Evolutionary conservation across 2,329 filamentous ascomycete genomes (phyloP).

Genomic region (Stemphylium beticola): DNA sequence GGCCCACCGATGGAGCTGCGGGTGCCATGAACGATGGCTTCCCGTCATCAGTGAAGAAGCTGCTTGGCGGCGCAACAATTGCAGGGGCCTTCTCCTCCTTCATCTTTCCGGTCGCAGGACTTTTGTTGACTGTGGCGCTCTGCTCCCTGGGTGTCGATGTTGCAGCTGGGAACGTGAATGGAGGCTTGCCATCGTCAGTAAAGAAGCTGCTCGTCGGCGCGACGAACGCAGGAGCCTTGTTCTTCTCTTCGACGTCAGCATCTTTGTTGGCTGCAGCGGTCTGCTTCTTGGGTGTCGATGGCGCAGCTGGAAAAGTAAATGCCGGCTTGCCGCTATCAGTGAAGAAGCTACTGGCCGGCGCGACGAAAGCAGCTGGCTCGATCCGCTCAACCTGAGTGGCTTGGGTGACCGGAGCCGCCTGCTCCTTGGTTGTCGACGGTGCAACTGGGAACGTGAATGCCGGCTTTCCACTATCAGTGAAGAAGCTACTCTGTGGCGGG

Average conservation of each 20-base stretch:
- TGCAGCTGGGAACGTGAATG: background rate
- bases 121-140: background rate
- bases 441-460: slow-evolving; percentile 3
- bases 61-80: background rate
- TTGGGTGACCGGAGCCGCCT: background rate
- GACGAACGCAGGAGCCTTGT: background rate
- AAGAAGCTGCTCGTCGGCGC: slow-evolving; percentile 9
- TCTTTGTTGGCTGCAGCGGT: background rate
- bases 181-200: slow-evolving; percentile 12
- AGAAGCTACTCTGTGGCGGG: slow-evolving; percentile 12
- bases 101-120: background rate
- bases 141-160: background rate
- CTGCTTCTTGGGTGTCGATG: background rate
- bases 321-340: slow-evolving; percentile 14
- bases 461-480: slow-evolving; percentile 14
- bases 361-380: too few species aligned
- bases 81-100: background rate
- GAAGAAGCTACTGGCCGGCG: slow-evolving; percentile 14
- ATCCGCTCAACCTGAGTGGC: background rate
- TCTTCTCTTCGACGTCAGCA: background rate
- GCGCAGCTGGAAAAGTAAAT: background rate
- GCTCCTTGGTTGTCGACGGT: background rate
- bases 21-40: slow-evolving; percentile 1
- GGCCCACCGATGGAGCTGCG: too few species aligned
- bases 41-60: slow-evolving; percentile 14